These are phyloP conservation scores for Paramecium sonneborni DNA, from an alignment of 73 alveolate genomes.

Conservation along the genomic window DNA sequence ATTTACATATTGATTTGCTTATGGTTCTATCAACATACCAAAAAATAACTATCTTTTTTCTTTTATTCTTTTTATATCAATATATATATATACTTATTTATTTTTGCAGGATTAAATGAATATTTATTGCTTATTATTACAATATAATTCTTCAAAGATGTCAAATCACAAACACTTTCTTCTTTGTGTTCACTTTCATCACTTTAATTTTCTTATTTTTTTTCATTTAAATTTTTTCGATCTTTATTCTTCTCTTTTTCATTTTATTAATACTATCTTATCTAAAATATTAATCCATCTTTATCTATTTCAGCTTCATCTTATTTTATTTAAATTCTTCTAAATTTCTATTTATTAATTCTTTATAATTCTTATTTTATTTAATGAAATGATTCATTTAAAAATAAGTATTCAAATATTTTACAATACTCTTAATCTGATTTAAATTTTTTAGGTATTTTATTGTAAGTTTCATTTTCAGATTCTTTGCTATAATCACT, in stretches of 20 bases:
- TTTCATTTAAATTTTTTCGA: background rate
- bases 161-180: background rate
- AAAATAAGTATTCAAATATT: constrained; percentile 60
- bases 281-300: constrained; percentile 12
- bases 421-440: constrained; percentile 14
- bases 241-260: background rate
- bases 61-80: background rate
- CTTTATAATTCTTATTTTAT: background rate
- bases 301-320: constrained; percentile 9
- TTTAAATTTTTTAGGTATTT: background rate
- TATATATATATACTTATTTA: background rate
- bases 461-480: background rate
- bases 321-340: background rate
- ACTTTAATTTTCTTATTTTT: background rate
- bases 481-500: background rate
- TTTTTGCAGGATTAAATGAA: background rate
- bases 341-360: constrained; percentile 5
- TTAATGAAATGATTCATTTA: constrained; percentile 27
- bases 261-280: constrained; percentile 2
- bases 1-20: background rate
- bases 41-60: background rate
- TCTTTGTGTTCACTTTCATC: background rate
- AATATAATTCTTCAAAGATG: background rate
- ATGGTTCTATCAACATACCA: constrained; percentile 31
- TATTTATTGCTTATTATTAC: background rate